Evolutionary conservation across 2,329 filamentous ascomycete species (phyloP).

Genomic region (Tolypocladium album): DNA sequence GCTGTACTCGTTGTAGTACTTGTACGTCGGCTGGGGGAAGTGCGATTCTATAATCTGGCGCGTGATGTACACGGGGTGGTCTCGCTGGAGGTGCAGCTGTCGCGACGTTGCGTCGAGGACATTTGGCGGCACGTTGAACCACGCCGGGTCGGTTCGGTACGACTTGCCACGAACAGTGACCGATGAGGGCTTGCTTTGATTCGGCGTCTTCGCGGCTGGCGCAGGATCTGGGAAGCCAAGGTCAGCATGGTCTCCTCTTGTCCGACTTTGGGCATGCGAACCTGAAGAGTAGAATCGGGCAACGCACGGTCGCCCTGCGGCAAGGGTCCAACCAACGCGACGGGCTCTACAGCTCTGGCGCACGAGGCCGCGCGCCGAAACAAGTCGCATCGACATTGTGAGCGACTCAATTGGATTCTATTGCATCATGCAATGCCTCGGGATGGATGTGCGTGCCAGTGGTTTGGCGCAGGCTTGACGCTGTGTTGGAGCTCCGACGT

Average conservation of each 20-base stretch:
- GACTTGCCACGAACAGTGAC: slow-evolving; percentile 51
- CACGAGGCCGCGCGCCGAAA: slow-evolving; percentile 16
- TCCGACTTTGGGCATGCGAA: background rate
- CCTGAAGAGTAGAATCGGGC: slow-evolving; percentile 2
- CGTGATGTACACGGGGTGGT: slow-evolving; percentile 87
- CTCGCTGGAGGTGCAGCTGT: slow-evolving; percentile 76
- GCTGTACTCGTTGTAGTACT: slow-evolving; percentile 66
- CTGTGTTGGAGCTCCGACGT: background rate
- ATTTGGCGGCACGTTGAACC: slow-evolving; percentile 73
- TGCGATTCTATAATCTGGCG: slow-evolving; percentile 84
- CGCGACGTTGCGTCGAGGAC: slow-evolving; percentile 67
- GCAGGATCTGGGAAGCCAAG: background rate
- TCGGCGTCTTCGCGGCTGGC: background rate
- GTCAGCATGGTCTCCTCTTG: background rate
- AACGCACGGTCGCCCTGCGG: background rate
- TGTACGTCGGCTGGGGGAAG: slow-evolving; percentile 64
- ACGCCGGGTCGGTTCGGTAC: slow-evolving; percentile 59
- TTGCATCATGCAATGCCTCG: background rate
- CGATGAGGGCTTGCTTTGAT: slow-evolving; percentile 12
- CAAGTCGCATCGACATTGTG: slow-evolving; percentile 14
- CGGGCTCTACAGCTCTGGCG: slow-evolving; percentile 11
- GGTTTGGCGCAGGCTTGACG: background rate
- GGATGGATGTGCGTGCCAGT: background rate
- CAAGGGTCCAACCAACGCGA: background rate
- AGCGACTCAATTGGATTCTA: background rate